Evolutionary conservation across 129 eudicot genomes (phyloP).

Genomic region (Smallanthus sonchifolius): DNA sequence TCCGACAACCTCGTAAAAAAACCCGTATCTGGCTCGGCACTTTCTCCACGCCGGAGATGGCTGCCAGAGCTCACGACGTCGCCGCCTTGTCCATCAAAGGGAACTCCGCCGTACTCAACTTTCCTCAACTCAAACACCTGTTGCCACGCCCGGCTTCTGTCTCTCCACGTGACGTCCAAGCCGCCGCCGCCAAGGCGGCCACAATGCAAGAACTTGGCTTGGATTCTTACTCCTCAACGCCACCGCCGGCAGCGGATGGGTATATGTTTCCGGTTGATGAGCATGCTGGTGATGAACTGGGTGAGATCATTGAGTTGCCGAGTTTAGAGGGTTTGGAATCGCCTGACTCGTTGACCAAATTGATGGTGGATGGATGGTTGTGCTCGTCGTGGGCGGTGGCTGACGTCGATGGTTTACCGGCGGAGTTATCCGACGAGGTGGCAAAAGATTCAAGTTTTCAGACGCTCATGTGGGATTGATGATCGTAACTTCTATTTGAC

Average conservation of each 20-base stretch:
- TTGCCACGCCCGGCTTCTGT: conserved; percentile 69
- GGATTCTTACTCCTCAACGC: neutral
- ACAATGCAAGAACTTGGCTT: conserved; percentile 48
- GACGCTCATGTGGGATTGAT: conserved; percentile 7
- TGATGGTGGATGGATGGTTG: conserved; percentile 46
- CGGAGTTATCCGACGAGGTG: conserved; percentile 27
- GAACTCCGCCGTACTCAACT: conserved; percentile 55
- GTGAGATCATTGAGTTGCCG: conserved; percentile 72
- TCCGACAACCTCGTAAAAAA: conserved; percentile 77
- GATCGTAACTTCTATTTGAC: neutral
- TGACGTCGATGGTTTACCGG: conserved; percentile 36
- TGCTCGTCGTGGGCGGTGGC: conserved; percentile 48
- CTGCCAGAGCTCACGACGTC: conserved; percentile 88
- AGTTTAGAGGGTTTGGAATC: conserved; percentile 52
- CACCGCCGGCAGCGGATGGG: conserved; percentile 2
- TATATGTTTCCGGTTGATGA: neutral
- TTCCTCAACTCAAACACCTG: conserved; percentile 56
- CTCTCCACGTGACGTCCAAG: conserved; percentile 67
- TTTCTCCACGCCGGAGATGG: conserved; percentile 80
- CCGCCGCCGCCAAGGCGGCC: conserved; percentile 84
- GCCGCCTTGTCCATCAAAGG: conserved; percentile 74
- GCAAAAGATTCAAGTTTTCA: conserved; percentile 19
- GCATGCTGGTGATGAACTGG: conserved; percentile 41
- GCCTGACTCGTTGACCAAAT: conserved; percentile 29
- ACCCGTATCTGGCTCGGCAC: conserved; percentile 96